Base-by-base conservation (phyloP, 2,329 filamentous ascomycete genomes). In the Boeremia lycopersici region DNA sequence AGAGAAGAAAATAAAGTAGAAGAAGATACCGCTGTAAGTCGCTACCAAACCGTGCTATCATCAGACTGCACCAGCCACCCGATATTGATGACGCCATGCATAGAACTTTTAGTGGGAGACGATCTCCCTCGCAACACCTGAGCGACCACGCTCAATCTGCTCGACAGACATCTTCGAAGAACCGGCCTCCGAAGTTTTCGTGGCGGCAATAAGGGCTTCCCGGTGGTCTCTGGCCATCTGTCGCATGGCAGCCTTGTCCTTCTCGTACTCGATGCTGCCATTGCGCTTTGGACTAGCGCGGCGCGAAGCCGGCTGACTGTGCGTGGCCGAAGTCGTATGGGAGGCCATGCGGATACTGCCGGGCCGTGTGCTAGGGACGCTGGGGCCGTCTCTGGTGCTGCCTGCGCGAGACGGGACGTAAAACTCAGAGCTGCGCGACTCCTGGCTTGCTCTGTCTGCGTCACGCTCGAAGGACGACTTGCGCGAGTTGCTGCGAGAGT, bases 401-500 rank as follows among this genome's bases (percentile, higher is more conserved):
- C 60, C 63, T 4, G 66, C 59, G 19, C 59, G 64, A 31, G 57
- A 62, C 6, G 41, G n/a, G 19, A 39, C 15, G 40, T 61, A 66
- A 40, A 62, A 71, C 49, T 63, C 60, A 0, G 67, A 71, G 48
- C 61, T 69, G 15, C 67, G 58, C 1, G 70, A 73, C n/a, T 73
- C 68, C 49, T 72, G 64, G 47, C 68, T 70, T 13, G 50, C 59
- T 28, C 57, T 46, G 44, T 59, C 62, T 42, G 29, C 19, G 17
- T 65, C 62, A 40, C 59, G 62, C 2, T 67, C 66, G 29, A 61
- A 59, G 3, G 68, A 71, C 26, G 61, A 63, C 15, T 50, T 62
- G 9, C 68, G 61, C 2, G 63, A 66, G 10, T 61, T 60, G 19
- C 41, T 51, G 19, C 48, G 53, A 2, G 66, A 70, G 43, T 56